Evolutionary conservation across 352 stramenopile species (phyloP).

Genomic region (Phytophthora litchii): DNA sequence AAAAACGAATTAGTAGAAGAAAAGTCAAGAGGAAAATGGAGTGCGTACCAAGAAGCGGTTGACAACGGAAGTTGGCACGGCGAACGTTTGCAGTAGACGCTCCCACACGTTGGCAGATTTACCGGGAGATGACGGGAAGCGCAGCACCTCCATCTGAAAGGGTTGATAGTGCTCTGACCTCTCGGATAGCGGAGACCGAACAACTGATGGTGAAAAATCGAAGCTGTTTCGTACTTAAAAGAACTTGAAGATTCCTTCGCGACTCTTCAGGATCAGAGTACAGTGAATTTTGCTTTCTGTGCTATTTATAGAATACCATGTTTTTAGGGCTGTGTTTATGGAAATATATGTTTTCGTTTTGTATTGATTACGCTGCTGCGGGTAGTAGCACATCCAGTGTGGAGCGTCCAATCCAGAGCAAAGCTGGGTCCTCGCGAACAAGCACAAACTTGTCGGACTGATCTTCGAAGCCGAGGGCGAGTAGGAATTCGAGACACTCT

Average conservation of each 20-base stretch:
- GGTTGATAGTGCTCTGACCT: neutral
- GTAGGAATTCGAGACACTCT: constrained; percentile 70
- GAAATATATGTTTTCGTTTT: no score
- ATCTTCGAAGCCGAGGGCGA: constrained; percentile 71
- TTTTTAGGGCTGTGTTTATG: no score
- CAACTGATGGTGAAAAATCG: constrained; percentile 21
- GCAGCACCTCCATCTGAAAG: constrained; percentile 26
- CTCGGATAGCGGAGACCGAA: constrained; percentile 8
- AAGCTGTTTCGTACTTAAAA: constrained; percentile 19
- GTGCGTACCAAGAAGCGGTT: constrained; percentile 53
- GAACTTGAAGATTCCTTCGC: constrained; percentile 20
- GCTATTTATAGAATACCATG: no score
- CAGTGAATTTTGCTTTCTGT: no score
- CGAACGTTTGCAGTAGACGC: constrained; percentile 58
- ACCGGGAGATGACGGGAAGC: constrained; percentile 15
- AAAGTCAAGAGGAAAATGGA: no score
- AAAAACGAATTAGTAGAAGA: no score
- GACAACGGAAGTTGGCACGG: constrained; percentile 25
- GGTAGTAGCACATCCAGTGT: constrained; percentile 61
- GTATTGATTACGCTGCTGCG: constrained; percentile 14
- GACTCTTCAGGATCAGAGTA: constrained; percentile 12
- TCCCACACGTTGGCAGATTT: constrained; percentile 45
- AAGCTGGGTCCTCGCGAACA: constrained; percentile 55
- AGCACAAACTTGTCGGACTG: constrained; percentile 61
- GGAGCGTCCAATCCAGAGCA: constrained; percentile 75